Percentiles rank a stretch among this genome's conserved stretches.
Evolutionary conservation across 257 asterid genomes (phyloP).

Genomic region (Nicotiana obtusifolia): DNA sequence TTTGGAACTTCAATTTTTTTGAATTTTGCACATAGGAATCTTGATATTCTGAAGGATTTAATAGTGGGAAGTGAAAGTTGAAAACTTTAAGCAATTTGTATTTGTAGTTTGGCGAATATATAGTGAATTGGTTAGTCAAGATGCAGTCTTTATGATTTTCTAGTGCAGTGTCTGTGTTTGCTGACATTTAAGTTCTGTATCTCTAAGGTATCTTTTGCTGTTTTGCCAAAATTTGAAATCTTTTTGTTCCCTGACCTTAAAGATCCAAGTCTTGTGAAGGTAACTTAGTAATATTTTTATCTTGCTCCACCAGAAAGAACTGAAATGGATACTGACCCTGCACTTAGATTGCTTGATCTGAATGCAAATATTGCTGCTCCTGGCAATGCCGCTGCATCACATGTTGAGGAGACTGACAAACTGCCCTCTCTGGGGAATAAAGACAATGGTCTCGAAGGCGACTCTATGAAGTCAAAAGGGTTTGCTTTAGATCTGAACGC

Average conservation of each 20-base stretch:
- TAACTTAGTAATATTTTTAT: conserved; percentile 3
- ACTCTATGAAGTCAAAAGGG: conserved; percentile 29
- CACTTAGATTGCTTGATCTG: conserved; percentile 43
- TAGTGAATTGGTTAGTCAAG: background rate
- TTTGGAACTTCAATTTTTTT: background rate
- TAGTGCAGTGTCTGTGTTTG: background rate
- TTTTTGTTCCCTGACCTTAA: background rate
- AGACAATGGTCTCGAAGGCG: conserved; percentile 12
- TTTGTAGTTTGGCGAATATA: background rate
- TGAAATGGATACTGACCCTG: conserved; percentile 20
- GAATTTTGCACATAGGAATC: background rate
- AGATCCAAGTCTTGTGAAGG: background rate
- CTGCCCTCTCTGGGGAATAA: conserved; percentile 19
- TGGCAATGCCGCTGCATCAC: conserved; percentile 11
- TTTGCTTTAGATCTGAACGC: conserved; percentile 58
- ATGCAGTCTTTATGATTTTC: background rate
- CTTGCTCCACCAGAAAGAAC: conserved; percentile 43
- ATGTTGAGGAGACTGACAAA: conserved; percentile 24
- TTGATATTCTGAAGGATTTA: background rate
- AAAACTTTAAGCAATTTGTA: background rate
- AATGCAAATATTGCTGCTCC: conserved; percentile 37
- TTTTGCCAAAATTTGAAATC: background rate
- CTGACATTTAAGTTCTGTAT: background rate
- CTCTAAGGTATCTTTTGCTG: background rate
- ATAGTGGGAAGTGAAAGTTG: background rate